Conservation (phyloP, 805 yeast genomes). For the Lipomyces mesembrius region DNA sequence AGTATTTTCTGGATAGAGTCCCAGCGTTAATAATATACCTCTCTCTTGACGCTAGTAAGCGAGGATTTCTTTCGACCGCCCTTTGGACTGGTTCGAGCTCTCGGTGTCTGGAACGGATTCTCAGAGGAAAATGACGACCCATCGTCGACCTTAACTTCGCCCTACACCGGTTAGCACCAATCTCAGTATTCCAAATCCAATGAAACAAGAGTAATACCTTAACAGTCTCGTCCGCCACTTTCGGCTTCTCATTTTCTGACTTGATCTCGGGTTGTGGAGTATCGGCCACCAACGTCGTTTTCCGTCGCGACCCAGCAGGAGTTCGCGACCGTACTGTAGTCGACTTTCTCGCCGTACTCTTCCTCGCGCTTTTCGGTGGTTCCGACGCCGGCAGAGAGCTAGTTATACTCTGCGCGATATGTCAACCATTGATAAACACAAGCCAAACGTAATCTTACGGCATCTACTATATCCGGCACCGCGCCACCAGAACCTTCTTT, state of each 20-base stretch:
- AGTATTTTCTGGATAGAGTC: background rate
- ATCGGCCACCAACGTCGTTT: background rate
- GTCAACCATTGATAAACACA: background rate
- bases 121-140: constrained; percentile 26
- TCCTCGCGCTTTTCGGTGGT: background rate
- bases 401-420: background rate
- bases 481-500: constrained; percentile 42
- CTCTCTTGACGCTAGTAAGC: background rate
- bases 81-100: background rate
- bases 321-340: background rate
- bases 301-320: background rate
- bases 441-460: constrained; percentile 37
- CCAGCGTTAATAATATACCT: background rate
- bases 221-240: background rate
- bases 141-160: background rate
- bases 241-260: background rate
- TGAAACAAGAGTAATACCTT: background rate
- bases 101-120: constrained; percentile 34
- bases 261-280: background rate
- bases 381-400: background rate
- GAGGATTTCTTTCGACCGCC: constrained; percentile 10
- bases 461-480: constrained; percentile 51
- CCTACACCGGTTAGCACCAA: constrained; percentile 1
- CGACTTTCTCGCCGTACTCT: constrained; percentile 1
- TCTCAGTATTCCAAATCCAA: background rate